phyloP scores from a whole-genome alignment of 805 yeast genomes.

The Cyberlindnera americana region DNA sequence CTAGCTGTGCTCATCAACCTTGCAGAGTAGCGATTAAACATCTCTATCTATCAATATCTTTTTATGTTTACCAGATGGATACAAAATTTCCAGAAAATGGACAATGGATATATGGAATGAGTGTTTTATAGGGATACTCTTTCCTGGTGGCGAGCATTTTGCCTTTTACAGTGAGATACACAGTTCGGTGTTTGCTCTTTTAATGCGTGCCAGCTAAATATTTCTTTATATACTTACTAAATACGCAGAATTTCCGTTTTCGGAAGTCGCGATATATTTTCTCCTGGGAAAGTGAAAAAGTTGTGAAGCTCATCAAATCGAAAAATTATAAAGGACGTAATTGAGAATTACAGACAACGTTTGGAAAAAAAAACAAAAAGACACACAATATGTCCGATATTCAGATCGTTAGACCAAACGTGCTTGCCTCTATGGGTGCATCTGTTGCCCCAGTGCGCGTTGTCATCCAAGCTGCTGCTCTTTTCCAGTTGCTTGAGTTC shows the following conservation, averaged over 20 bases:
- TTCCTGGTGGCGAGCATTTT: too few species aligned
- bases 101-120: too few species aligned
- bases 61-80: too few species aligned
- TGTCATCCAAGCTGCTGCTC: slow-evolving; percentile 62
- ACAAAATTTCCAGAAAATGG: too few species aligned
- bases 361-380: background rate
- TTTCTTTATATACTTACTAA: background rate
- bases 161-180: too few species aligned
- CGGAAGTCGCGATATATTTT: background rate
- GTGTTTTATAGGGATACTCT: too few species aligned
- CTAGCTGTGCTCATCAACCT: background rate
- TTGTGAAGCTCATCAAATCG: background rate
- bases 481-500: slow-evolving; percentile 74
- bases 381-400: slow-evolving; percentile 21
- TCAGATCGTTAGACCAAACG: slow-evolving; percentile 29
- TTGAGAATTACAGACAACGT: background rate
- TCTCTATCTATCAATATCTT: background rate
- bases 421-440: slow-evolving; percentile 24
- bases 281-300: slow-evolving; percentile 1
- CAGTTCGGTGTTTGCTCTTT: too few species aligned
- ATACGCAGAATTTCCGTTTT: background rate
- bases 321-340: background rate
- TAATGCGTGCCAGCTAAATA: too few species aligned
- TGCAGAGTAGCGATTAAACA: slow-evolving; percentile 1
- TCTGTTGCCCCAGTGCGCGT: slow-evolving; percentile 46